phyloP scores from a whole-genome alignment of 2,329 filamentous ascomycete species.

The Alternaria incomplexa region DNA sequence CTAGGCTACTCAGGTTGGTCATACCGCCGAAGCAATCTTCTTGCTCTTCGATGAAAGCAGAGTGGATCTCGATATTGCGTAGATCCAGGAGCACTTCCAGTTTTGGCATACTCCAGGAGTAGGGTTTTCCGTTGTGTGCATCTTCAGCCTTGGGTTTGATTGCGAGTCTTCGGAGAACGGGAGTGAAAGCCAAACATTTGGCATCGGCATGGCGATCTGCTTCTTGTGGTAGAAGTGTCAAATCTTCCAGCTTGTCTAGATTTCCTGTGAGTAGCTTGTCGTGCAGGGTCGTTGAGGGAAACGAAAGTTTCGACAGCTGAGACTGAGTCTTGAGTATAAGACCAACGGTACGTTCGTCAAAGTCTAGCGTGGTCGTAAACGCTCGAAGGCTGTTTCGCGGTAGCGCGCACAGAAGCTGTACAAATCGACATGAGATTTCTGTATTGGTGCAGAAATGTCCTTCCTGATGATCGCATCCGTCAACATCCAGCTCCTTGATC shows the following conservation, averaged over 20 bases:
- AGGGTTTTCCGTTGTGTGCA: neutral
- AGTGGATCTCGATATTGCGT: neutral
- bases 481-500: neutral
- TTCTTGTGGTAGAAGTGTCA: neutral
- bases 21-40: neutral
- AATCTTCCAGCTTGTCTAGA: neutral
- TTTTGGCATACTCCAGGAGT: neutral
- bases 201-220: neutral
- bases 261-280: neutral
- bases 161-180: neutral
- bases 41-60: neutral
- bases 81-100: neutral
- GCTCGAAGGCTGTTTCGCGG: neutral
- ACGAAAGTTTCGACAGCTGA: neutral
- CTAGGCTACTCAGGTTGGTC: neutral
- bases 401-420: neutral
- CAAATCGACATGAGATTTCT: neutral
- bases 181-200: neutral
- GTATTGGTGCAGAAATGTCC: neutral
- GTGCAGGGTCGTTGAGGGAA: neutral
- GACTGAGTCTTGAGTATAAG: neutral
- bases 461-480: neutral
- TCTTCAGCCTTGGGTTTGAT: neutral
- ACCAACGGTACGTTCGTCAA: neutral
- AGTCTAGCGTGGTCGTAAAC: neutral